Evolutionary conservation across 1,284 basidiomycete genomes (phyloP).

Genomic region (Paramarasmius palmivorus): DNA sequence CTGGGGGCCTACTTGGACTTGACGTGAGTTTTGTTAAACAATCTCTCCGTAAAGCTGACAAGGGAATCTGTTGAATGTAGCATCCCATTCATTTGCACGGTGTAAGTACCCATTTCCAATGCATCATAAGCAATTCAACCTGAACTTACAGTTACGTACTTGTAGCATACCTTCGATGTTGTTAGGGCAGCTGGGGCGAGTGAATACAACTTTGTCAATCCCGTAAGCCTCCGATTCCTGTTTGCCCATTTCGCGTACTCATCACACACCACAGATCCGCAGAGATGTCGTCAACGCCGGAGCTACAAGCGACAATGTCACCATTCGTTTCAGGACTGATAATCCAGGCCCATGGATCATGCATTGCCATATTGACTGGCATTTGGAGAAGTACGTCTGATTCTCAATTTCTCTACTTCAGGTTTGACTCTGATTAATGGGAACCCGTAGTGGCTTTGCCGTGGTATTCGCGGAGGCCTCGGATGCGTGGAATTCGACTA

Average conservation of each 20-base stretch:
- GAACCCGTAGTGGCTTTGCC: conserved; percentile 39
- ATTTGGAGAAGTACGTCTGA: conserved; percentile 37
- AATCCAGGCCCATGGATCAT: conserved; percentile 44
- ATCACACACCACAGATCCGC: conserved; percentile 13
- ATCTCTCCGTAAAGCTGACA: too few relatives aligned
- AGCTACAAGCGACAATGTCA: conserved; percentile 24
- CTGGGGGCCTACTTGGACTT: conserved; percentile 7
- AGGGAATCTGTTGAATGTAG: conserved; percentile 16
- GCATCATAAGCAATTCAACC: too few relatives aligned
- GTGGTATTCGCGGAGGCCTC: conserved; percentile 39
- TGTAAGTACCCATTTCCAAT: too few relatives aligned
- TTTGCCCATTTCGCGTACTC: conserved; percentile 2
- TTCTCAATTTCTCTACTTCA: neutral
- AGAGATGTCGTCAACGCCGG: conserved; percentile 33
- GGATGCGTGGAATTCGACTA: conserved; percentile 14
- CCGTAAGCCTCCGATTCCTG: conserved; percentile 28
- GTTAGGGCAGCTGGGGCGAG: conserved; percentile 27
- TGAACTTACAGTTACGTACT: neutral
- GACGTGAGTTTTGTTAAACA: too few relatives aligned
- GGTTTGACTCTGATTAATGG: conserved; percentile 7
- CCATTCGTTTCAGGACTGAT: conserved; percentile 35
- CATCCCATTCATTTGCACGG: conserved; percentile 34
- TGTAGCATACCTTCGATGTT: conserved; percentile 36
- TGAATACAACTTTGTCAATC: conserved; percentile 39
- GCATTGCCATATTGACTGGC: conserved; percentile 52